Base-by-base conservation (phyloP, 768 basidiomycete species). In the Candolleomyces eurysporus region DNA sequence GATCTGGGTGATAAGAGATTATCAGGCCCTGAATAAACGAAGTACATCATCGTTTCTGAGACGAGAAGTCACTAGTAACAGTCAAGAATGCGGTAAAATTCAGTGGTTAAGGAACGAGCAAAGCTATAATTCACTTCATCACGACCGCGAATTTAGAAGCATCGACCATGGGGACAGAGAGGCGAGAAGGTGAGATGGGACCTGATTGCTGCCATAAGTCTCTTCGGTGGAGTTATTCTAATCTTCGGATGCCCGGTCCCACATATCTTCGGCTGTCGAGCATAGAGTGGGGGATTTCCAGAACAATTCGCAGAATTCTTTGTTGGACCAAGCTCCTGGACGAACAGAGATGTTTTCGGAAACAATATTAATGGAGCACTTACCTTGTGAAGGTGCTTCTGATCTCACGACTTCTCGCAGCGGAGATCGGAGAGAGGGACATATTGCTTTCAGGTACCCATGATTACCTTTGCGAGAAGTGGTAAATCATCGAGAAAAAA, bases 361-460 rank as follows among this genome's bases (percentile, higher is more conserved):
- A 56, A 40, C 48, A 39, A 17, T 22, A 49, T 50, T 19, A 51
- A 59, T 59, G 58, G 58, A 59, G 58, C 48, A 42, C 40, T 55
- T 22, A 48, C 57, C 59, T 60, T 63, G 55, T 63, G 62, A 48
- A 19, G n/a, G 26, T 26, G 54, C 52, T 60, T 60, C 59, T 36
- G 57, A 60, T 63, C 62, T 48, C 62, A 63, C 62, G 62, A 19
- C 42, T 48, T 51, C 40, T 22, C 14, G 21, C 11, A 51, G 21
- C 53, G 60, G 55, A 57, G 49, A 50, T 59, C 57, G 61, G 51
- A 63, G 48, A 14, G 46, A 30, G 8, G 31, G 46, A 52, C 60
- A 55, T 39, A 4, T 56, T 40, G 43, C 31, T 61, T 61, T 56
- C 60, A 61, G 60, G 60, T 40, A 56, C 60, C 17, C 19, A 11